Evolutionary conservation across 495 filamentous ascomycete genomes (phyloP).

Genomic region (Apodospora peruviana): DNA sequence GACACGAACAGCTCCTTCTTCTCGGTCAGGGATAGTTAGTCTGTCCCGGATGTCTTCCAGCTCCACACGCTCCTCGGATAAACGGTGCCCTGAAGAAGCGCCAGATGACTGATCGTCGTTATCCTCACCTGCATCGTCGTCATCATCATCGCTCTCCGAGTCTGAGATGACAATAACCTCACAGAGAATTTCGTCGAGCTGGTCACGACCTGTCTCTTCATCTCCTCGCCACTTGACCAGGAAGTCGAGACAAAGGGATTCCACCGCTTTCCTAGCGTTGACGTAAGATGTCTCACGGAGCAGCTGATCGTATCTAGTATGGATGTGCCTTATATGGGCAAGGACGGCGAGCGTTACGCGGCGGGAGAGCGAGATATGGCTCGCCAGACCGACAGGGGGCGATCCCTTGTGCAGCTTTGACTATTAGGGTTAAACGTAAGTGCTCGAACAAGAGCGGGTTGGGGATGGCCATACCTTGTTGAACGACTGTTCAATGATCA

Average conservation of each 20-base stretch:
- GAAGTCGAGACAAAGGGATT: constrained; percentile 63
- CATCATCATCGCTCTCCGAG: constrained; percentile 62
- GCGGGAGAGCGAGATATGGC: constrained; percentile 60
- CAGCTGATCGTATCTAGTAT: constrained; percentile 81
- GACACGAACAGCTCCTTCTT: neutral
- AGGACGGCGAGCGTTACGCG: constrained; percentile 78
- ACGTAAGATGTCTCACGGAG: constrained; percentile 58
- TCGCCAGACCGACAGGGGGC: constrained; percentile 59
- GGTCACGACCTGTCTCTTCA: constrained; percentile 67
- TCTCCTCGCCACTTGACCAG: constrained; percentile 86
- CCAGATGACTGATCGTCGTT: constrained; percentile 17
- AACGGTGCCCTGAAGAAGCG: constrained; percentile 7
- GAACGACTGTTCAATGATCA: constrained; percentile 78
- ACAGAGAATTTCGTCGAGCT: constrained; percentile 72
- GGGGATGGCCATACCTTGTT: constrained; percentile 53
- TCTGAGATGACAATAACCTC: constrained; percentile 81
- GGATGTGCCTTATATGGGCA: constrained; percentile 79
- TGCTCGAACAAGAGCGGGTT: too few species aligned
- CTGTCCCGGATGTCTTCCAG: neutral
- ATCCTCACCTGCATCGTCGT: constrained; percentile 33
- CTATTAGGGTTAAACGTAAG: constrained; percentile 9
- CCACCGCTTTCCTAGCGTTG: constrained; percentile 65
- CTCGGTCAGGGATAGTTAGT: neutral
- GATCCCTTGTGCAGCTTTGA: constrained; percentile 35
- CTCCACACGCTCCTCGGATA: neutral